Base-by-base conservation (phyloP, 2,329 filamentous ascomycete genomes). In the Talaromyces pinophilus region DNA sequence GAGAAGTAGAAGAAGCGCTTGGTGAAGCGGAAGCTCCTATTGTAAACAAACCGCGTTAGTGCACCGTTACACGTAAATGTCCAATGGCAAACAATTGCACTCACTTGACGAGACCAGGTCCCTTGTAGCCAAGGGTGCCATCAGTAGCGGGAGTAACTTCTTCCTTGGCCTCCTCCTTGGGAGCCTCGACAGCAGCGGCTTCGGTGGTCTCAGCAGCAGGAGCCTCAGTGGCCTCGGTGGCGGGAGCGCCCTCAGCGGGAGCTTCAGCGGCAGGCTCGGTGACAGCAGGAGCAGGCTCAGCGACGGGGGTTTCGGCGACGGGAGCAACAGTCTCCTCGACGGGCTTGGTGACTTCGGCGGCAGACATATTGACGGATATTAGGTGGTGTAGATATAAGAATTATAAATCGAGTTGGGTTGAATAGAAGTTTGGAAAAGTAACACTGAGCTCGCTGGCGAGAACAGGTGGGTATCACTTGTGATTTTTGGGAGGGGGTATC, bases 1-100 rank as follows among this genome's bases (percentile, higher is more conserved):
- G 88, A 87, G 82, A 94, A 92, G 87, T 90, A 93, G 84, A 98
- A 97, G 83, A 92, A 92, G 79, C 93, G 92, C 88, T 97, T 97
- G 79, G 89, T 88, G 83, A 93, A 93, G 74, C 92, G 88, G 76
- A 98, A 87, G 80, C 92, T 91, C 87, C 92, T 96, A 66, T 68
- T 59, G 66, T 79, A 74, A 64, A 70, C 35, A n/a, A 30, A 17
- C 6, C 28, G 69, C 69, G 68, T 68, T 67, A 65, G 17, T 15
- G 17, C 22, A 33, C 48, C 8, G 3, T 33, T 11, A 25, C 8
- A 40, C 55, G 17, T 19, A 11, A 60, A 10, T 22, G 11, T 25
- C 13, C 22, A 30, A 48, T 25, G n/a, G 30, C 22, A 10, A 44
- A 57, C 19, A 76, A 13, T 50, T 11, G n/a, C 22, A 67, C 92